Base-by-base conservation (phyloP, 352 stramenopile species). In the Phytopythium montanum region DNA sequence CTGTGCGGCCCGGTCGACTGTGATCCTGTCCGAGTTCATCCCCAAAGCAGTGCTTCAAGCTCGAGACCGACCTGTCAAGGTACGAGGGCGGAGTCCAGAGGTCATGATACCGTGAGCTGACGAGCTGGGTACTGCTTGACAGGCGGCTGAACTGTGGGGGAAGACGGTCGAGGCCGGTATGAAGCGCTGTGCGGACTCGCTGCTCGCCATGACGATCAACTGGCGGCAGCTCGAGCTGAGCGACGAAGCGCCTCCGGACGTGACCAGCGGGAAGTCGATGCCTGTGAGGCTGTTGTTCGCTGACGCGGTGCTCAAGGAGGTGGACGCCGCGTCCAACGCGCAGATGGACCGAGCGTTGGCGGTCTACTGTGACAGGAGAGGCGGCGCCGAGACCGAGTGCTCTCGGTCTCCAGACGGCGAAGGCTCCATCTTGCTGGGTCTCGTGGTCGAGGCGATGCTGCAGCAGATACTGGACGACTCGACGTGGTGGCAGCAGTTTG, bases 191-290 rank as follows among this genome's bases (percentile, higher is more conserved):
- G 79, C 78, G 0, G 78, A 90, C 42, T 85, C 82, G 2, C 54
- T 90, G 12, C 64, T 92, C 60, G 81, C 81, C 23, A 87, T 89
- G 80, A 87, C 76, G 5, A 81, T 92, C 51, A 66, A 52, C 10
- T 92, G 78, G 82, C 65, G 79, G 50, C 70, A 84, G 42, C 39
- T 92, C 25, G 82, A 92, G 52, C 42, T 90, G 34, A 72, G 70
- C 0, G 80, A 88, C 34, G 79, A 88, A 25, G 33, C 41, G 16
- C 65, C 89, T 19, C 68, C 69, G 4, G 73, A 85, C 23, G 56
- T 78, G 26, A 68, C 64, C 0, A 58, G 52, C n/a, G 62, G 59
- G 25, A 66, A 61, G 14, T 9, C 21, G 23, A 29, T 26, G 61
- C 29, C 58, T 41, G 18, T 59, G 13, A 9, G 61, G 33, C 18